Base-by-base conservation (phyloP, 352 stramenopile species). In the Phytopythium ostracodes region DNA sequence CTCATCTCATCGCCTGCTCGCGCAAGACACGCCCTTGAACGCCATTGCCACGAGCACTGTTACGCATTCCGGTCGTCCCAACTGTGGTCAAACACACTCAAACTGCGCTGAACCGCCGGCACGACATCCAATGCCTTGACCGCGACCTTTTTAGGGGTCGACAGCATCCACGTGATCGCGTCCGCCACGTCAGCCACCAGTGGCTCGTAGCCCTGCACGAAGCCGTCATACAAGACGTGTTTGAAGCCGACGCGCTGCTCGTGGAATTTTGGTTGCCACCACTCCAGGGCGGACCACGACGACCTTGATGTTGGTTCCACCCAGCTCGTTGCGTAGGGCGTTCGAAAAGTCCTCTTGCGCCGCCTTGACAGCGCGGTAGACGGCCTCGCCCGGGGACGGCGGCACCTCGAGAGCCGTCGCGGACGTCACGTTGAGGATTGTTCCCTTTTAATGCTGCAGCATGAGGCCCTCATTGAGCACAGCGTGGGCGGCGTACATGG, bases 231-330 rank as follows among this genome's bases (percentile, higher is more conserved):
- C 60, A 60, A 68, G 10, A 25, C 3, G 29, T 50, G 49, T 52
- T 74, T 60, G n/a, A 66, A 74, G 6, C 67, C 67, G 27, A 74
- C 60, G 22, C 67, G 67, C 40, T 71, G 67, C 35, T 71, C 67
- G 46, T 74, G 67, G 67, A 71, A 74, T 44, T 74, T n/a, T 71
- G 1, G 67, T 74, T 6, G 67, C 57, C 27, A 74, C 67, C 5
- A 74, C 67, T 11, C 67, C 64, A 0, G 67, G 67, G 58, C 67
- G 67, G 44, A 74, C 64, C 40, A 71, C 67, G 14, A 67, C 56
- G 2, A 74, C 67, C 51, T 68, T 71, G 61, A 74, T 71, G 46
- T 74, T 74, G 0, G 67, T 68, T 3, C 67, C 64, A 24, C 67
- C 58, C 38, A 74, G 35, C 27, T 74, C 60, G 47, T 68, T 71